Evolutionary conservation across 139 green algal species (phyloP), one percentile per base, ranked within the genome.

Genomic region (Chlorella sp.): DNA sequence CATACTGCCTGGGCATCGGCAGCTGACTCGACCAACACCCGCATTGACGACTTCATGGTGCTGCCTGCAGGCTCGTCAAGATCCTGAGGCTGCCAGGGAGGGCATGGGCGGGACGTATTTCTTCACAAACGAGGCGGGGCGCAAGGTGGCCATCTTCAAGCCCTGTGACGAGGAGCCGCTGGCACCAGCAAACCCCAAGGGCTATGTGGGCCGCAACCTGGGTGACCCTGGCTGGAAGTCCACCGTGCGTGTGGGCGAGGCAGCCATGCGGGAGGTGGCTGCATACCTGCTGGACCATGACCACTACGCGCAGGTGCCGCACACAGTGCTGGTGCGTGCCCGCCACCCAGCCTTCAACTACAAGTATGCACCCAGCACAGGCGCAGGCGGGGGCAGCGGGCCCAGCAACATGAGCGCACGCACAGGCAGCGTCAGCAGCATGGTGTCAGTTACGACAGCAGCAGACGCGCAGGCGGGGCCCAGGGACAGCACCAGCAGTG

Each of bases 201-300:
- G 94, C 36, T 98, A 95, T 81, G 88, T 96, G 2, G 94, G 94
- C 49, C 84, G 94, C 22, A 65, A 74, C 33, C 77, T 98, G 60
- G 94, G 94, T 24, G 91, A 96, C 35, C 91, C 93, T 1, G 95
- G 95, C 1, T 87, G 97, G 74, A 97, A 97, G 78, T 87, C 87
- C 0, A 93, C 88, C 14, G 93, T 98, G 23, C 85, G 91, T 29
- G 93, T 97, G 10, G 95, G 95, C 4, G 95, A 99, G 84, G 95
- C 93, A 5, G 95, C 94, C 6, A 83, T 94, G 27, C 85, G 95
- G 0, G 95, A 99, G 81, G 94, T 99, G 2, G 95, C 94, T 6
- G 95, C 95, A 0, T 99, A 93, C 62, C 72, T 99, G 63, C 83
- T 99, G 31, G 95, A 99, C 81, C 87, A 96, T 66, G 88, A 86